Evolutionary conservation across 108 stramenopile genomes (phyloP).

Genomic region (Cyclostephanos invisitatus): DNA sequence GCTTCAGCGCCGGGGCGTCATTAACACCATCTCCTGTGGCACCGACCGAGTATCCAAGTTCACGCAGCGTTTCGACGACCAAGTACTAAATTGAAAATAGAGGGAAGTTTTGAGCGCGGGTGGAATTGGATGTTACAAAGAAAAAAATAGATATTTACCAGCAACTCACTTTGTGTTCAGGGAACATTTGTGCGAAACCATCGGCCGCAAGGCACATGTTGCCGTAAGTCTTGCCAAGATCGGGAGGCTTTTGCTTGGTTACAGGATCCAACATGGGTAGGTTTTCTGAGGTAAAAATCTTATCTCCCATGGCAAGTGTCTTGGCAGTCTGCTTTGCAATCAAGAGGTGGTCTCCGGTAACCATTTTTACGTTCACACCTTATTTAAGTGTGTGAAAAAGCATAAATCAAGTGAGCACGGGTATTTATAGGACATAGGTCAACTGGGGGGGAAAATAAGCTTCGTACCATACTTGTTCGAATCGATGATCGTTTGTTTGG

Average conservation of each 20-base stretch:
- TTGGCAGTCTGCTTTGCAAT: constrained; percentile 78
- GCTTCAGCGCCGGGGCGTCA: constrained; percentile 79
- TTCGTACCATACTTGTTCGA: constrained; percentile 42
- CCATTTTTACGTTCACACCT: constrained; percentile 85
- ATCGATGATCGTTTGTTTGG: constrained; percentile 63
- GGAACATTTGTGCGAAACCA: constrained; percentile 83
- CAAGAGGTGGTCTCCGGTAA: constrained; percentile 85
- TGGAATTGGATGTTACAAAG: not conserved
- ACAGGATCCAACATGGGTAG: constrained; percentile 53
- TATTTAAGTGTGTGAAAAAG: not conserved
- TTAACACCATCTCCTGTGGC: constrained; percentile 84
- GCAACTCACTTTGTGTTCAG: constrained; percentile 66
- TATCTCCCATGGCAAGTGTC: constrained; percentile 60
- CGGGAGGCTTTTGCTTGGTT: constrained; percentile 48
- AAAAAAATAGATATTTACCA: not conserved
- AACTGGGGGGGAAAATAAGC: not conserved
- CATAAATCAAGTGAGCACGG: not conserved
- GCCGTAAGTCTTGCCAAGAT: constrained; percentile 41
- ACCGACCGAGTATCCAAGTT: constrained; percentile 54
- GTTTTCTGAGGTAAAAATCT: constrained; percentile 51
- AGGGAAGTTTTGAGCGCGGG: not conserved
- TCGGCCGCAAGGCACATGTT: constrained; percentile 56
- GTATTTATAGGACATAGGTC: not conserved
- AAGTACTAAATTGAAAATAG: constrained; percentile 37
- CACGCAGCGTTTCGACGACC: constrained; percentile 66